phyloP scores from a whole-genome alignment of 805 yeast species.

The Scheffersomyces lignosus region DNA sequence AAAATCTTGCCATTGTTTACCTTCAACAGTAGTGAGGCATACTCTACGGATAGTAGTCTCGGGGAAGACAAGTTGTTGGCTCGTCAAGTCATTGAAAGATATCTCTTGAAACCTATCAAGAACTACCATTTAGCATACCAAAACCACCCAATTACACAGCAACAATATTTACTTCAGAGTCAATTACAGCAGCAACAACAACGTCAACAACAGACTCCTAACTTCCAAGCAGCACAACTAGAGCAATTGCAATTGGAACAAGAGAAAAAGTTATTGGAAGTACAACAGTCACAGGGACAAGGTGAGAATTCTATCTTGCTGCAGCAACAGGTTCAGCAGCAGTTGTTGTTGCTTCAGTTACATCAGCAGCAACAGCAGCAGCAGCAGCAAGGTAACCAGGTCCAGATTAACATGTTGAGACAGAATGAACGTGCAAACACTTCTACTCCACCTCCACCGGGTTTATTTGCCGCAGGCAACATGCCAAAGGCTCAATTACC shows the following conservation, averaged over 20 bases:
- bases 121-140: constrained; percentile 47
- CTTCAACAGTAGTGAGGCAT: constrained; percentile 33
- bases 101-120: constrained; percentile 41
- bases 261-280: constrained; percentile 15
- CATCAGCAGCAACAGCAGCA: constrained; percentile 36
- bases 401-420: constrained; percentile 28
- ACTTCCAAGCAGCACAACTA: constrained; percentile 16
- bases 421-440: constrained; percentile 36
- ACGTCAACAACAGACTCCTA: constrained; percentile 17
- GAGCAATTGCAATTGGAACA: constrained; percentile 36
- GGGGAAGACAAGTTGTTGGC: constrained; percentile 37
- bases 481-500: constrained; percentile 12
- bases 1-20: constrained; percentile 49
- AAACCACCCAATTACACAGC: constrained; percentile 42
- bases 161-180: constrained; percentile 30
- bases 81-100: constrained; percentile 41
- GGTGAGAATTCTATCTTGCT: constrained; percentile 9
- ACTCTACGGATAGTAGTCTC: constrained; percentile 33
- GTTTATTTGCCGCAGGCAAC: constrained; percentile 45
- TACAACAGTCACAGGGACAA: constrained; percentile 8
- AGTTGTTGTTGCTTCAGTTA: constrained; percentile 6
- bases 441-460: constrained; percentile 75
- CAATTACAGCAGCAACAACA: constrained; percentile 28
- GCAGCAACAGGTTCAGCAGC: constrained; percentile 10
- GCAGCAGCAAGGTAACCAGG: constrained; percentile 24